Evolutionary conservation across 1,139 yeast genomes (phyloP).

Genomic region (Geotrichum cucujoidarum): DNA sequence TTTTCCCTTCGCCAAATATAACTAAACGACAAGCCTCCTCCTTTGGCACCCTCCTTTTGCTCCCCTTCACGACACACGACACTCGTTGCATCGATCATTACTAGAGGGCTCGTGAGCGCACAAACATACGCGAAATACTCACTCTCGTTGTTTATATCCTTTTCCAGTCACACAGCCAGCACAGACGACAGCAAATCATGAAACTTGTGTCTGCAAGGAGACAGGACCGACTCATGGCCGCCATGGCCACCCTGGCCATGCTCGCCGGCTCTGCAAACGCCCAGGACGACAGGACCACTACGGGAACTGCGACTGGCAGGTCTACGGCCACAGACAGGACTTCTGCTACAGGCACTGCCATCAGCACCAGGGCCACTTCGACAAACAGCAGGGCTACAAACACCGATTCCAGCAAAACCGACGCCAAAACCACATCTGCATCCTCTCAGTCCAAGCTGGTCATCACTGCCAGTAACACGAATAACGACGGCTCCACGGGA

Average conservation of each 20-base stretch:
- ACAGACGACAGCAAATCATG: too few species aligned
- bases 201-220: not conserved
- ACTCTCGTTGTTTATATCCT: too few species aligned
- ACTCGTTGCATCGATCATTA: too few species aligned
- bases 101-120: too few species aligned
- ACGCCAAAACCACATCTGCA: conserved; percentile 1
- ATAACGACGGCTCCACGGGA: not conserved
- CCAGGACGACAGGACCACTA: not conserved
- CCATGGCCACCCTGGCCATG: not conserved
- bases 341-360: not conserved
- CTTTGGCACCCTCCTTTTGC: too few species aligned
- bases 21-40: too few species aligned
- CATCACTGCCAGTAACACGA: not conserved
- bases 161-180: too few species aligned
- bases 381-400: not conserved
- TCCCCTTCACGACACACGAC: too few species aligned
- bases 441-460: not conserved
- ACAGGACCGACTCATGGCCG: not conserved
- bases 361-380: not conserved
- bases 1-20: too few species aligned
- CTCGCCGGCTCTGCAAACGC: not conserved
- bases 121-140: too few species aligned
- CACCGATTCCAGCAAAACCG: conserved; percentile 1
- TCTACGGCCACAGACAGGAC: not conserved
- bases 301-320: not conserved